phyloP scores from a whole-genome alignment of 1,284 basidiomycete genomes.

The Ganoderma leucocontextum region DNA sequence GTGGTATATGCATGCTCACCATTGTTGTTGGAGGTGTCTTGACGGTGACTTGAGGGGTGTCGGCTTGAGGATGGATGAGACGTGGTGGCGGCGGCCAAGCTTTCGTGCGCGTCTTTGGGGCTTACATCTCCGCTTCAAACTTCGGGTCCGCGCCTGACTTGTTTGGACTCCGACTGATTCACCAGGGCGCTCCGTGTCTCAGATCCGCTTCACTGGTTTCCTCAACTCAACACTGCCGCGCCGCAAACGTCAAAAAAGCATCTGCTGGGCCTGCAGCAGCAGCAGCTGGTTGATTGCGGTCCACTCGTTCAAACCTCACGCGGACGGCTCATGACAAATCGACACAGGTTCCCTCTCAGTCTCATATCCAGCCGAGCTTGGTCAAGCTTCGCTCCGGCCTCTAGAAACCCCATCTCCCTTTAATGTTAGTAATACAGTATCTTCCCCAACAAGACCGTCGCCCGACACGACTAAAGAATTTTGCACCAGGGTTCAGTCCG shows the following conservation, averaged over 20 bases:
- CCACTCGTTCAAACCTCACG: background rate
- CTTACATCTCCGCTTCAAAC: slow-evolving; percentile 22
- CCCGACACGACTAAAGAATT: background rate
- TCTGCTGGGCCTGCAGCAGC: background rate
- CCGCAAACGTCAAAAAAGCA: background rate
- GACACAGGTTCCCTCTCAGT: background rate
- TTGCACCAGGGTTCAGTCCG: background rate
- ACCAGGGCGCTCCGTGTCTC: background rate
- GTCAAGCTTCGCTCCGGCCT: background rate
- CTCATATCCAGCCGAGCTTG: background rate
- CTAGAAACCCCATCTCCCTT: background rate
- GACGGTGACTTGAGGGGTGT: slow-evolving; percentile 30
- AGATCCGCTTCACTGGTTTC: background rate
- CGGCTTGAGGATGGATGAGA: slow-evolving; percentile 47
- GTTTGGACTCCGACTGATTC: slow-evolving; percentile 1
- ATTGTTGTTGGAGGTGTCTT: slow-evolving; percentile 47
- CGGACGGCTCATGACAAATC: background rate
- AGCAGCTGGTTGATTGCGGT: background rate
- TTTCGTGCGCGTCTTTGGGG: slow-evolving; percentile 6
- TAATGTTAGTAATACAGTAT: background rate
- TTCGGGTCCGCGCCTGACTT: background rate
- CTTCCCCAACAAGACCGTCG: background rate
- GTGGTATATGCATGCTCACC: slow-evolving; percentile 48
- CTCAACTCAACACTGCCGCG: background rate
- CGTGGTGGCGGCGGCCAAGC: slow-evolving; percentile 20